Percentiles rank a stretch among this genome's conserved stretches.
phyloP scores from a whole-genome alignment of 2,329 filamentous ascomycete genomes.

The Ustilaginoidea virens region DNA sequence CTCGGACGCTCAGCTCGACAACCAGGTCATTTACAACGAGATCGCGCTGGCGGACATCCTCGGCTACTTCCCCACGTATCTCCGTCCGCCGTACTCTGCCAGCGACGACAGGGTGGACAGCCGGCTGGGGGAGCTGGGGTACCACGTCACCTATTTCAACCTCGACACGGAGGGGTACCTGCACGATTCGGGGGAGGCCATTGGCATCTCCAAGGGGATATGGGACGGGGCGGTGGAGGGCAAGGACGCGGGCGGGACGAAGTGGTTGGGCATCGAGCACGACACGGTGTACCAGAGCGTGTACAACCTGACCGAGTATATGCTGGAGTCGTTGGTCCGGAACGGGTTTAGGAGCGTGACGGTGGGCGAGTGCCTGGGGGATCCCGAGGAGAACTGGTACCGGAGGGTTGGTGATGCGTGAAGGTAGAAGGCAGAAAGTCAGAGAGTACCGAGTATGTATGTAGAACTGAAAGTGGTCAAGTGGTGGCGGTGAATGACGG shows the following conservation, averaged over 20 bases:
- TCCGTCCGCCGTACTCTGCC: slow-evolving; percentile 31
- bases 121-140: slow-evolving; percentile 29
- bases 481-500: too few species aligned
- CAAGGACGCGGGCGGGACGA: slow-evolving; percentile 9
- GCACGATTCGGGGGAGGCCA: slow-evolving; percentile 31
- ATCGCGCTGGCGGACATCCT: slow-evolving; percentile 24
- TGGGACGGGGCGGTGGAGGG: slow-evolving; percentile 22
- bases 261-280: slow-evolving; percentile 38
- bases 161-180: slow-evolving; percentile 46
- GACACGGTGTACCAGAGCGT: slow-evolving; percentile 31
- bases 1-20: slow-evolving; percentile 15
- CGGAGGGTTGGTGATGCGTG: too few species aligned
- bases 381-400: slow-evolving; percentile 1
- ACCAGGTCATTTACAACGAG: slow-evolving; percentile 28
- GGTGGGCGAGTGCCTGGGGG: slow-evolving; percentile 10
- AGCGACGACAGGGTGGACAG: slow-evolving; percentile 23
- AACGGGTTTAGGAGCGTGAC: slow-evolving; percentile 31
- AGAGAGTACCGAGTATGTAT: too few species aligned
- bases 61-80: slow-evolving; percentile 25
- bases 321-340: slow-evolving; percentile 22
- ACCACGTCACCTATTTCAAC: slow-evolving; percentile 44
- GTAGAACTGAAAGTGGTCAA: too few species aligned
- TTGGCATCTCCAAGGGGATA: slow-evolving; percentile 27
- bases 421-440: too few species aligned
- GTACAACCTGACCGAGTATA: slow-evolving; percentile 25